phyloP scores from a whole-genome alignment of 176 grass and related monocot genomes.

The Zizania latifolia region DNA sequence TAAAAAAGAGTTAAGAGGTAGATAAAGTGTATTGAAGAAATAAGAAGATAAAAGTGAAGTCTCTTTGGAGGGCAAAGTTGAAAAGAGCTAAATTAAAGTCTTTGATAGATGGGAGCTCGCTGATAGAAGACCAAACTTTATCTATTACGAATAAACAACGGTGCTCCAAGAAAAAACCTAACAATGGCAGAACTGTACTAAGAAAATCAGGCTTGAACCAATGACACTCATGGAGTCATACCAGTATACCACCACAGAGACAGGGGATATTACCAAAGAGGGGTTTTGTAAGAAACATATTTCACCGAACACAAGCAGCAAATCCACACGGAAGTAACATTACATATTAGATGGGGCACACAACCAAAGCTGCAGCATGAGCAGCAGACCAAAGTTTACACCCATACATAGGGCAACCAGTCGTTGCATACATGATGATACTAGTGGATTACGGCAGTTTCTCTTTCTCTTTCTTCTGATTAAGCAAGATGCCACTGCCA shows the following conservation, averaged over 20 bases:
- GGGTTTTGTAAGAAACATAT: not conserved
- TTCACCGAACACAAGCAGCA: constrained; percentile 17
- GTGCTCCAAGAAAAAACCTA: too few species aligned
- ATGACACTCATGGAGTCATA: not conserved
- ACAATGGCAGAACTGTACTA: not conserved
- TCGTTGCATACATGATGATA: constrained; percentile 41
- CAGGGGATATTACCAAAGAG: not conserved
- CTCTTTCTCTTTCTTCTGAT: constrained; percentile 12
- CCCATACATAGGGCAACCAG: constrained; percentile 39
- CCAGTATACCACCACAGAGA: not conserved
- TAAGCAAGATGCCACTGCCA: constrained; percentile 13
- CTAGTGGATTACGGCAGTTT: constrained; percentile 36
- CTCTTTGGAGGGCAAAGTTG: too few species aligned
- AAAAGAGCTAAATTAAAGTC: too few species aligned
- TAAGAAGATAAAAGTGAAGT: too few species aligned
- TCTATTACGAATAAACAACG: too few species aligned
- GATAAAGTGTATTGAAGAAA: too few species aligned
- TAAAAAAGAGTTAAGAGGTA: too few species aligned
- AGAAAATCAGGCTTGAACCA: not conserved
- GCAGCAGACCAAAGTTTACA: constrained; percentile 37
- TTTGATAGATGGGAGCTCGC: too few species aligned
- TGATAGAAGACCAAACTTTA: too few species aligned
- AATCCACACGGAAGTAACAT: constrained; percentile 36
- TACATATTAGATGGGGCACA: constrained; percentile 51
- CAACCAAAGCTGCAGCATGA: constrained; percentile 32